A percentile compares a stretch with the other conserved stretches of the same genome.
These are phyloP conservation scores for Vitellaria paradoxa DNA, from an alignment of 179 eudicot genomes.

Conservation along the genomic window DNA sequence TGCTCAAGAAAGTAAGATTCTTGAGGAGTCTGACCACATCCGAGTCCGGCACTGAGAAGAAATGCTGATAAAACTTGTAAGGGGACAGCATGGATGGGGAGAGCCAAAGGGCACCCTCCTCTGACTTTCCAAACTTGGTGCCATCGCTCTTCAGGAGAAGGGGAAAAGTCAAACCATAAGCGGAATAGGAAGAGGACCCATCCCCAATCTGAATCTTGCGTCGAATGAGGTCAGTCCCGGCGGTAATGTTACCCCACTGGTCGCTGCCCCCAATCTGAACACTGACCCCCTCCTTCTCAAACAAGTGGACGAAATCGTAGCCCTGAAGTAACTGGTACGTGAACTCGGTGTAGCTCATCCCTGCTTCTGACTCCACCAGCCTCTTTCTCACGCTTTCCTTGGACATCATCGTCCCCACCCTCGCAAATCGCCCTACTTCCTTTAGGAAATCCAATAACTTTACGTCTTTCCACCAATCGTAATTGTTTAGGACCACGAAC, in stretches of 20 bases:
- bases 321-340: constrained; percentile 88
- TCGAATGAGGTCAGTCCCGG: constrained; percentile 82
- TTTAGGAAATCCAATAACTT: constrained; percentile 68
- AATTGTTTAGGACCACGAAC: constrained; percentile 62
- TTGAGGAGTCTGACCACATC: constrained; percentile 75
- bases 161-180: constrained; percentile 79
- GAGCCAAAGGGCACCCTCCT: constrained; percentile 88
- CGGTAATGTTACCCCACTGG: constrained; percentile 96
- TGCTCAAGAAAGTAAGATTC: constrained; percentile 62
- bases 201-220: constrained; percentile 48
- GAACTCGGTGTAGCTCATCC: constrained; percentile 87
- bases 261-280: constrained; percentile 93
- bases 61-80: constrained; percentile 84
- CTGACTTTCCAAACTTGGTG: constrained; percentile 81
- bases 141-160: constrained; percentile 84
- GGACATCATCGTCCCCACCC: constrained; percentile 81
- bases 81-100: constrained; percentile 67
- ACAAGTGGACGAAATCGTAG: constrained; percentile 71
- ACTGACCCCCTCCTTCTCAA: constrained; percentile 45
- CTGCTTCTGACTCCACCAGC: constrained; percentile 73
- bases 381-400: constrained; percentile 80
- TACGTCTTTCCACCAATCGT: constrained; percentile 92
- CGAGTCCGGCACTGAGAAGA: constrained; percentile 62
- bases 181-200: constrained; percentile 9
- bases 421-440: constrained; percentile 66